Evolutionary conservation across 768 basidiomycete species (phyloP).

Genomic region (Pisolithus albus): DNA sequence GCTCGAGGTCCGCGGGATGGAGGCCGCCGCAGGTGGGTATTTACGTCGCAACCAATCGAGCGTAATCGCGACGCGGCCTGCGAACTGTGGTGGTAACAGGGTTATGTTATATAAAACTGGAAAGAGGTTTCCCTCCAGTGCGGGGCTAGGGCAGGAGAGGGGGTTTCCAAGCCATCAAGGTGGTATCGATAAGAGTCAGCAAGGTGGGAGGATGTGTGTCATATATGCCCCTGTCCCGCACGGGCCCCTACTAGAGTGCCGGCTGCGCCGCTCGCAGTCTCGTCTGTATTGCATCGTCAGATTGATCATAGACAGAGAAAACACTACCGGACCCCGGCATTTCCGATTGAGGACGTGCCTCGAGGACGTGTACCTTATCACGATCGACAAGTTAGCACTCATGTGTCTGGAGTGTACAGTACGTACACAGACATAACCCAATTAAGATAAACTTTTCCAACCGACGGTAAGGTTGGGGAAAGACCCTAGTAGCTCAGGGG

Average conservation of each 20-base stretch:
- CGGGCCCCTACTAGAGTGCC: neutral
- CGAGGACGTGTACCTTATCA: conserved; percentile 18
- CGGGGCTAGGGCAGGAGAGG: neutral
- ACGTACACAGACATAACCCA: conserved; percentile 35
- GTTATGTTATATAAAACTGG: neutral
- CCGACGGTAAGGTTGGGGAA: conserved; percentile 20
- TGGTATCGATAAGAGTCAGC: neutral
- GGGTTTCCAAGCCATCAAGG: neutral
- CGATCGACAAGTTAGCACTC: conserved; percentile 23
- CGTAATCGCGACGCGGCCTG: neutral
- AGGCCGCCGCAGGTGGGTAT: neutral
- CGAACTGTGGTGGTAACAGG: neutral
- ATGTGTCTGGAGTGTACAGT: conserved; percentile 7
- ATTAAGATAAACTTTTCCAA: conserved; percentile 54
- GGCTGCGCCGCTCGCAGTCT: neutral
- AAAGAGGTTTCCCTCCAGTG: neutral
- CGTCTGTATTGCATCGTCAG: conserved; percentile 9
- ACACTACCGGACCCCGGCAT: conserved; percentile 4
- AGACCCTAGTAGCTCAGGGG: conserved; percentile 6
- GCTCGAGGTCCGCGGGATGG: neutral
- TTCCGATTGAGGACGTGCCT: conserved; percentile 16
- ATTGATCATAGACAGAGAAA: conserved; percentile 1
- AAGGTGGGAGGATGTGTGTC: too few relatives aligned
- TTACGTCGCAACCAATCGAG: neutral
- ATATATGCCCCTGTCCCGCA: neutral